Base-by-base conservation (phyloP, 2,329 filamentous ascomycete species). In the Hypoxylon sp. region DNA sequence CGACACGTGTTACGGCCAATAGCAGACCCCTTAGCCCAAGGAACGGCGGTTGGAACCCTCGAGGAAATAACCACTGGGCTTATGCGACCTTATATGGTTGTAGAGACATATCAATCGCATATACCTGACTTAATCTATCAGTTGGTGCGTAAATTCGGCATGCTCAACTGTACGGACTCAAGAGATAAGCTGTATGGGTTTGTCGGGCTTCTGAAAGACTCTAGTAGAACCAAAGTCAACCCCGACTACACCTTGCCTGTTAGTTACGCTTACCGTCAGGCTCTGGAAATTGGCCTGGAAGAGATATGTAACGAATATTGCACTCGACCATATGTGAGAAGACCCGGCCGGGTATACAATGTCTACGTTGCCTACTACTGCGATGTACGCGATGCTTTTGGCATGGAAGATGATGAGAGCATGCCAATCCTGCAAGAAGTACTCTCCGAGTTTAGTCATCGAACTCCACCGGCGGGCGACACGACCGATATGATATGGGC, bases 201-300 rank as follows among this genome's bases (percentile, higher is more conserved):
- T 39, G 69, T 72, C 29, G 73, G 72, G 54, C 42, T 71, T 1
- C 42, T 72, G 11, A 63, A 68, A 21, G 66, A 71, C 10, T 54
- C 56, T 11, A 66, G 51, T 32, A 46, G 58, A 37, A 61, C 44
- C 5, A 19, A 29, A 15, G 84, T 87, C 76, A 83, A 83, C 78
- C 83, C 83, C 73, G 86, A 87, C 81, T 86, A 87, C 81, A 80
- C 77, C 67, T 79, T 86, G 75, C 80, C 79, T 65, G 76, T 78
- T 39, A 74, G 87, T 78, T 87, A 87, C 69, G 91, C 94, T 76
- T 93, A 97, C 89, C 96, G 96, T 89, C 92, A 91, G 82, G 93
- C 93, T 59, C 86, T 97, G 79, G 89, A 91, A 83, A 51, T 68
- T 8, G 65, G 68, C 0, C 32, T 69, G 6, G 31, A 61, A 42